phyloP scores from a whole-genome alignment of 495 filamentous ascomycete species.

The Podospora tetraspora region DNA sequence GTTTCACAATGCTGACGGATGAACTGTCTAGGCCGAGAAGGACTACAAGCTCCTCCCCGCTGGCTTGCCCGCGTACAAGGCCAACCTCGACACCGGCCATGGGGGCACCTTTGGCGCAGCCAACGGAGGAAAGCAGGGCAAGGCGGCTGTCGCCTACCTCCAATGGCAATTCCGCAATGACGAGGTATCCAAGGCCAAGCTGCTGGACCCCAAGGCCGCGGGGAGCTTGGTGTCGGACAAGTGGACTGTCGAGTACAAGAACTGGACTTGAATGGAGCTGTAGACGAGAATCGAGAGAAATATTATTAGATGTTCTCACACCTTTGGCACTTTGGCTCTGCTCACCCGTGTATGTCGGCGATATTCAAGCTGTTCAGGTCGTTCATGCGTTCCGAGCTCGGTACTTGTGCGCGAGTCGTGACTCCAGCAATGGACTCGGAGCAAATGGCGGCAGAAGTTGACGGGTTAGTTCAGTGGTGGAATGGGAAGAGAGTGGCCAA shows the following conservation, averaged over 20 bases:
- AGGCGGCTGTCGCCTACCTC: conserved; percentile 20
- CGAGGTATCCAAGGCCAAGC: conserved; percentile 19
- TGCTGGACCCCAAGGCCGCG: conserved; percentile 18
- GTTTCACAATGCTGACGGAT: neutral
- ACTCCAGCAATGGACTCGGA: too few species aligned
- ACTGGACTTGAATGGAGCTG: conserved; percentile 6
- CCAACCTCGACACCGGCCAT: conserved; percentile 32
- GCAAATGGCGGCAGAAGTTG: too few species aligned
- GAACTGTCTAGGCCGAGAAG: conserved; percentile 25
- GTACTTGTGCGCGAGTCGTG: too few species aligned
- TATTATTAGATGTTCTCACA: conserved; percentile 1
- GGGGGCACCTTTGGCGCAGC: conserved; percentile 24
- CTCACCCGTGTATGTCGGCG: too few species aligned
- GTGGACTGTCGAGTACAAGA: conserved; percentile 27
- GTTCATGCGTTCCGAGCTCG: too few species aligned
- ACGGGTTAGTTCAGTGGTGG: too few species aligned
- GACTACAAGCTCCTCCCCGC: conserved; percentile 27
- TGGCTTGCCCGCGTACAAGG: conserved; percentile 29
- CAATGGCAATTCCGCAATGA: conserved; percentile 26
- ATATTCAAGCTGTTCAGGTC: neutral
- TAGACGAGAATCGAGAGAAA: neutral
- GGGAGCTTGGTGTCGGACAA: conserved; percentile 32
- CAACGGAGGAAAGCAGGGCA: conserved; percentile 30
- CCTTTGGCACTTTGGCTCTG: neutral
- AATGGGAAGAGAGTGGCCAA: too few species aligned